A percentile compares a stretch with the other conserved stretches of the same genome.
Evolutionary conservation across 441 rosid species (phyloP).

Genomic region (Syzygium syzygioides): DNA sequence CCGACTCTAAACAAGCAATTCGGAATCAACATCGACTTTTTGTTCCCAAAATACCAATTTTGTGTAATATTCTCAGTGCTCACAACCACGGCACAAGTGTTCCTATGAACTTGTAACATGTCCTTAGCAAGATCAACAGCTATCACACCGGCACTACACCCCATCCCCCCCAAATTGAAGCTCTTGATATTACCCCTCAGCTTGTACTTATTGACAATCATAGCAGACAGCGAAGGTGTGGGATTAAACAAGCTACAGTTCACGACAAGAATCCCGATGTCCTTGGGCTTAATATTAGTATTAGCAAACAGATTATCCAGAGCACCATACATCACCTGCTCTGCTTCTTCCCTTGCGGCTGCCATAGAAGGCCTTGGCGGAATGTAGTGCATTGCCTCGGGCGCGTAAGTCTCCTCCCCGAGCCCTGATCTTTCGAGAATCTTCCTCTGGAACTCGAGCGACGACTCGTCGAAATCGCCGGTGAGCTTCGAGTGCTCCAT

Average conservation of each 20-base stretch:
- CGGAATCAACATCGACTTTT: conserved; percentile 84
- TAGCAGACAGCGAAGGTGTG: conserved; percentile 76
- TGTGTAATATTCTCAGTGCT: conserved; percentile 91
- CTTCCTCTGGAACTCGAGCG: conserved; percentile 77
- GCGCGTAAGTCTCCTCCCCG: conserved; percentile 80
- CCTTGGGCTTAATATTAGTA: conserved; percentile 57
- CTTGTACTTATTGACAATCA: conserved; percentile 76
- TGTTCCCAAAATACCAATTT: conserved; percentile 85
- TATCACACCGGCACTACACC: conserved; percentile 94
- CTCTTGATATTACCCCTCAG: conserved; percentile 73
- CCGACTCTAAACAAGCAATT: conserved; percentile 85
- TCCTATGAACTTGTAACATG: conserved; percentile 72
- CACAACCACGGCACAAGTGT: conserved; percentile 80
- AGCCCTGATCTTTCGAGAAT: conserved; percentile 78
- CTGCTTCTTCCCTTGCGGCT: conserved; percentile 80
- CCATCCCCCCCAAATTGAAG: conserved; percentile 90
- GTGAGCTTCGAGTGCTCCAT: conserved; percentile 59
- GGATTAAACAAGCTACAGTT: conserved; percentile 91
- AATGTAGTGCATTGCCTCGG: conserved; percentile 55
- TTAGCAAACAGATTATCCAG: conserved; percentile 62
- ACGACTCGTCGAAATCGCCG: conserved; percentile 55
- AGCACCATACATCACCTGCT: conserved; percentile 86
- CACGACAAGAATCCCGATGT: conserved; percentile 75
- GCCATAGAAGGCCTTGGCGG: conserved; percentile 79
- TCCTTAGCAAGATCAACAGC: conserved; percentile 78